These are phyloP conservation scores for Eucommia ulmoides DNA, from an alignment of 257 asterid species.

Conservation along the genomic window DNA sequence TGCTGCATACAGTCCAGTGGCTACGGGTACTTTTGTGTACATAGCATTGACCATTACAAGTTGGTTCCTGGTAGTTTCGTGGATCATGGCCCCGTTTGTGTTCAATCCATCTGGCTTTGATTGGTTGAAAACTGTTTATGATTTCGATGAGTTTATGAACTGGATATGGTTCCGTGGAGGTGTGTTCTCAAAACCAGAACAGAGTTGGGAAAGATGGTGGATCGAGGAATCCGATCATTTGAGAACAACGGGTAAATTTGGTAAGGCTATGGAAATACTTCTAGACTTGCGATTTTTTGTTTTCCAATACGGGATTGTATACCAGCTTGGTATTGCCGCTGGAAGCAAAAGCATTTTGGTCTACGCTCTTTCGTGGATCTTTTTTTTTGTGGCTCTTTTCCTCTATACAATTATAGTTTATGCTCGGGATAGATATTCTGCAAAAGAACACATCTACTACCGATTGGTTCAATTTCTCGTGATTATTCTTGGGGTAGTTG, in stretches of 20 bases:
- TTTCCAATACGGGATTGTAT: constrained; percentile 94
- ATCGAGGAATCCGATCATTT: constrained; percentile 94
- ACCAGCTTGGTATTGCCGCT: constrained; percentile 79
- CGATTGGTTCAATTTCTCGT: constrained; percentile 97
- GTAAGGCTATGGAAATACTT: constrained; percentile 63
- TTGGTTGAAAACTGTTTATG: constrained; percentile 93
- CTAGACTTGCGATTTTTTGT: constrained; percentile 93
- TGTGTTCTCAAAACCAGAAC: constrained; percentile 83
- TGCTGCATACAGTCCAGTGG: constrained; percentile 82
- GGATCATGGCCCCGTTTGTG: constrained; percentile 85
- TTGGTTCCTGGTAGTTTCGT: constrained; percentile 93
- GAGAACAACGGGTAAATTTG: constrained; percentile 91
- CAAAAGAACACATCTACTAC: constrained; percentile 88
- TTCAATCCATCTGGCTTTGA: constrained; percentile 95
- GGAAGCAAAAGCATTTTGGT: constrained; percentile 75
- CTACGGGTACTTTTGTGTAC: constrained; percentile 75
- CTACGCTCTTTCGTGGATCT: constrained; percentile 89
- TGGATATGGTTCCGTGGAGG: constrained; percentile 97
- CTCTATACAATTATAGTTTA: constrained; percentile 45
- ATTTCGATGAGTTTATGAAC: constrained; percentile 87
- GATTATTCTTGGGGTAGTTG: constrained; percentile 42
- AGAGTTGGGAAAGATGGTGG: constrained; percentile 99
- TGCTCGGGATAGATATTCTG: constrained; percentile 85
- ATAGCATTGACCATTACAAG: constrained; percentile 84
- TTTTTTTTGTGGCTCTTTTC: constrained; percentile 55